Conservation (phyloP, 257 asterid genomes). For the Plantago elongata region DNA sequence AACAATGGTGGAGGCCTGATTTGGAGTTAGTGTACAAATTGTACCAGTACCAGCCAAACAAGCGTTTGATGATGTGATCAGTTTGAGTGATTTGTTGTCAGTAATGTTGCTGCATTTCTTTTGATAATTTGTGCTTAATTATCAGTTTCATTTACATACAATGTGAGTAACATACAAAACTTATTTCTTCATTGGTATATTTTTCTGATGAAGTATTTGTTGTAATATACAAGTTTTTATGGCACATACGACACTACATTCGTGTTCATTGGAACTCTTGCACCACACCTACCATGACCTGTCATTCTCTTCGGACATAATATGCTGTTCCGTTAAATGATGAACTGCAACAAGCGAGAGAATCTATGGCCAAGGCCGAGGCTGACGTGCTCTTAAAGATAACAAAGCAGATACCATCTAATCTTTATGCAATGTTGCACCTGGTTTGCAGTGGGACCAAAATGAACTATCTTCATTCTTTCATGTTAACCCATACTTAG, state of each 20-base stretch:
- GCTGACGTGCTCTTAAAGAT: constrained; percentile 76
- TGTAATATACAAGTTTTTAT: no score
- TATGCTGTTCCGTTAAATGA: constrained; percentile 82
- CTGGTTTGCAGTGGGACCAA: constrained; percentile 13
- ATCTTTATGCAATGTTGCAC: neutral
- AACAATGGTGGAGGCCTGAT: constrained; percentile 74
- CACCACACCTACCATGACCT: constrained; percentile 8
- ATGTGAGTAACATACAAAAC: no score
- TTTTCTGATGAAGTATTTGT: no score
- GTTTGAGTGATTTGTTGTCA: no score
- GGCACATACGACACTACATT: no score
- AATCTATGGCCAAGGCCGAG: constrained; percentile 82
- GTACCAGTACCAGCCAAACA: constrained; percentile 27
- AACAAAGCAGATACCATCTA: constrained; percentile 60
- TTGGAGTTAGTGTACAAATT: constrained; percentile 28
- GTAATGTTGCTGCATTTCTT: neutral
- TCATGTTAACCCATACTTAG: no score
- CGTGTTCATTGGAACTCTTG: constrained; percentile 13
- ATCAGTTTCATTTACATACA: no score
- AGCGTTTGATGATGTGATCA: neutral
- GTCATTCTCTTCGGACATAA: constrained; percentile 23
- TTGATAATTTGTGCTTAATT: no score
- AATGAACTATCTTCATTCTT: constrained; percentile 11
- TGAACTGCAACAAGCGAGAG: constrained; percentile 83
- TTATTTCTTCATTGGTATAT: no score